Base-by-base conservation (phyloP, 2,329 filamentous ascomycete species). In the Ilyonectria destructans region DNA sequence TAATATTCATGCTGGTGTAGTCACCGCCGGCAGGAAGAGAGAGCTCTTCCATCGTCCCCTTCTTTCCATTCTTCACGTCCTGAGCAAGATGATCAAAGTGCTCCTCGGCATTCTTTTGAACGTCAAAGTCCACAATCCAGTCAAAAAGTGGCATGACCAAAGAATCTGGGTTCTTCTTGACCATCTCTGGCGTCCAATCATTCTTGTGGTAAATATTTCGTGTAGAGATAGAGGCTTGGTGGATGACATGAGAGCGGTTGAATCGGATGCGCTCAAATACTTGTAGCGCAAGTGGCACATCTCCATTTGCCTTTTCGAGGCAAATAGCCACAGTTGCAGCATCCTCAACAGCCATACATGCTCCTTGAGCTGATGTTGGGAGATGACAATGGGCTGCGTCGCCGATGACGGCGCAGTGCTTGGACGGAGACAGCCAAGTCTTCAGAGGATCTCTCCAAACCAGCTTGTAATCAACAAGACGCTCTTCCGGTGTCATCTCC, bases 371-470 rank as follows among this genome's bases (percentile, higher is more conserved):
- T 4, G 69, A 72, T 0, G 71, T 74, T 1, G 71, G 71, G 2
- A 74, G 9, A 21, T 72, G 71, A 0, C 66, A 69, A 43, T 73
- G 71, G 7, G 71, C 71, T 17, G 71, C 69, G 13, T 73, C 71
- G 2, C 71, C 71, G 2, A 74, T 69, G 0, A 73, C 40, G 0
- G n/a, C 64, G 6, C 69, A 70, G 1, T 64, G 56, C 0, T 65
- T 61, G 9, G 51, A 60, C 0, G 54, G 45, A 3, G 60, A 70
- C 3, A 74, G 59, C 71, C 71, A 73, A 2, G 69, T 74, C 1
- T 69, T 68, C 0, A 73, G 3, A 0, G 71, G 63, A 5, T 73
- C 71, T 6, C 71, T 69, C 58, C 67, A 73, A 1, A 74, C 67
- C 0, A 73, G 26, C n/a, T 74, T 74, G 9, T 31, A 31, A 8